phyloP scores from a whole-genome alignment of 768 basidiomycete species.

The Pleurotus ostreatus region DNA sequence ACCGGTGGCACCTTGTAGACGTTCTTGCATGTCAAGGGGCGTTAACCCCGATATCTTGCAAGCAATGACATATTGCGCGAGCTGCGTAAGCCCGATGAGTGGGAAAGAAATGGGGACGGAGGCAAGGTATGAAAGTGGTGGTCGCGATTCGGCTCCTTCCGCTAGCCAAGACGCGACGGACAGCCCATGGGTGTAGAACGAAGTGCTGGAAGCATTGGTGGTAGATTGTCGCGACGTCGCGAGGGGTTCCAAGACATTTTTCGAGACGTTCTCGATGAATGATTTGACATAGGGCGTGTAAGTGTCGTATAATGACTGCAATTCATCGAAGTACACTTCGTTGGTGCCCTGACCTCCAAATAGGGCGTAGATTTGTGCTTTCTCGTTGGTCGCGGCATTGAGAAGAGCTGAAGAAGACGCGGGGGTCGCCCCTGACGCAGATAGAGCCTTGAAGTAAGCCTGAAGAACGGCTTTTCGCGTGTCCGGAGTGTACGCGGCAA shows the following conservation, averaged over 20 bases:
- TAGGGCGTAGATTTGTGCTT: conserved; percentile 81
- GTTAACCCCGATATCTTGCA: conserved; percentile 72
- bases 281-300: conserved; percentile 83
- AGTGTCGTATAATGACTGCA: conserved; percentile 86
- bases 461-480: conserved; percentile 73
- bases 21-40: conserved; percentile 74
- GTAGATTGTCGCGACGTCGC: conserved; percentile 48
- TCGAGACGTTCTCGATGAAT: conserved; percentile 62
- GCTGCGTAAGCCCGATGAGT: conserved; percentile 93
- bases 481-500: conserved; percentile 70
- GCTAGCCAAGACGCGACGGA: conserved; percentile 84
- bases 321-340: conserved; percentile 96
- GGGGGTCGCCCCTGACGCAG: conserved; percentile 53
- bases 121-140: conserved; percentile 81
- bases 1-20: conserved; percentile 85
- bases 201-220: conserved; percentile 28
- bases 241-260: conserved; percentile 68
- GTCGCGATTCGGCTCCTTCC: conserved; percentile 55
- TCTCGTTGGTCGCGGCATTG: conserved; percentile 51
- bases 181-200: conserved; percentile 78
- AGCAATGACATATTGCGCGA: conserved; percentile 85
- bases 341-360: conserved; percentile 99
- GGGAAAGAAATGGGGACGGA: conserved; percentile 93
- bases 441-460: conserved; percentile 76
- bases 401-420: conserved; percentile 68